phyloP scores from a whole-genome alignment of 305 asterid genomes.

The Fraxinus paxiana region DNA sequence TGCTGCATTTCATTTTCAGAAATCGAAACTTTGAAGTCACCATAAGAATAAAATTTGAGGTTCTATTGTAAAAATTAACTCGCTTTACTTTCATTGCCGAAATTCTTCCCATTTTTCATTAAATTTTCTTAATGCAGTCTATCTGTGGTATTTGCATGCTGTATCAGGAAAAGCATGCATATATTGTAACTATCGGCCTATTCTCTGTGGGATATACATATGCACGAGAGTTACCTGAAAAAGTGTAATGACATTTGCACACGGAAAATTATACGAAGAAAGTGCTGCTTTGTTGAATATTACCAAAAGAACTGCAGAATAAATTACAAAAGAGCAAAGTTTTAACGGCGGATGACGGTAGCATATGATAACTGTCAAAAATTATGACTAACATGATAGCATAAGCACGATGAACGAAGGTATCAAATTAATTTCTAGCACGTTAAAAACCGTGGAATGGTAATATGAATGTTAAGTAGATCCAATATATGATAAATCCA shows the following conservation, averaged over 20 bases:
- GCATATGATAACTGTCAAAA: neutral
- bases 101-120: neutral
- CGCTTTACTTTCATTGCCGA: neutral
- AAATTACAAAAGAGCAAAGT: neutral
- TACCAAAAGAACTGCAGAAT: slow-evolving; percentile 23
- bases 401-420: neutral
- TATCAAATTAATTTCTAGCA: neutral
- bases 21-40: neutral
- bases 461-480: neutral
- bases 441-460: neutral
- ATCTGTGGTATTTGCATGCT: neutral
- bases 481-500: neutral
- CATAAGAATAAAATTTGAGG: neutral
- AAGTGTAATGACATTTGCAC: slow-evolving; percentile 25
- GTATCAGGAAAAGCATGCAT: neutral
- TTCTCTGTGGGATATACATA: neutral
- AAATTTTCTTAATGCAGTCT: neutral
- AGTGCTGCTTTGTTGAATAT: slow-evolving; percentile 30
- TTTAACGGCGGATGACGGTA: neutral
- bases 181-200: neutral
- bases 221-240: slow-evolving; percentile 21
- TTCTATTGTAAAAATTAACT: neutral
- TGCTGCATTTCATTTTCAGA: neutral
- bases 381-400: neutral
- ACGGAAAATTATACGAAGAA: slow-evolving; percentile 26